phyloP scores from a whole-genome alignment of 257 asterid genomes.

The Ajuga chamaepitys region DNA sequence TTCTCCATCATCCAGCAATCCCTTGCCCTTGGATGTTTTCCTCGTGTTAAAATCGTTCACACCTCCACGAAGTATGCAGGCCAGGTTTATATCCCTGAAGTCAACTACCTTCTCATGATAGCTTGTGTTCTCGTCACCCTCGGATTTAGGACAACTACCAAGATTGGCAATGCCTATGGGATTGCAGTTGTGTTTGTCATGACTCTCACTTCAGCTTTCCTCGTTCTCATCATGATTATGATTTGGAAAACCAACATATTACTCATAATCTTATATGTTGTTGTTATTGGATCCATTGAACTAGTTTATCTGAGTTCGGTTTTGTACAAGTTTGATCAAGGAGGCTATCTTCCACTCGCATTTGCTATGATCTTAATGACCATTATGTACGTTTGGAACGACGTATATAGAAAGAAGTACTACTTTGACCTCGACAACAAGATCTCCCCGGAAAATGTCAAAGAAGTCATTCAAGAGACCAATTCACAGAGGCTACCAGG shows the following conservation, averaged over 20 bases:
- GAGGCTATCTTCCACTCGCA: slow-evolving; percentile 48
- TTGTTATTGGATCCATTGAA: slow-evolving; percentile 33
- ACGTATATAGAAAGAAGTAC: slow-evolving; percentile 37
- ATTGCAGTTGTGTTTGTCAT: slow-evolving; percentile 58
- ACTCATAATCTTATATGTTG: slow-evolving; percentile 21
- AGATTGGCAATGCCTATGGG: slow-evolving; percentile 59
- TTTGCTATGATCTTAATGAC: slow-evolving; percentile 36
- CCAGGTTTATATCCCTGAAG: slow-evolving; percentile 51
- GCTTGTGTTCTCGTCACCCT: slow-evolving; percentile 42
- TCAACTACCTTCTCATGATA: slow-evolving; percentile 46
- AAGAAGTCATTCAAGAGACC: slow-evolving; percentile 12
- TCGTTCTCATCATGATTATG: slow-evolving; percentile 47
- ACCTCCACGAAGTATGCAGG: slow-evolving; percentile 40
- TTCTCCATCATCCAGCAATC: slow-evolving; percentile 58
- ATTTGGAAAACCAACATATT: slow-evolving; percentile 55
- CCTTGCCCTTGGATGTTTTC: slow-evolving; percentile 50
- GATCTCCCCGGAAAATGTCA: slow-evolving; percentile 29
- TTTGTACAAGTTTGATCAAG: slow-evolving; percentile 44
- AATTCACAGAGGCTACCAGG: slow-evolving; percentile 32
- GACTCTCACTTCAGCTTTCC: slow-evolving; percentile 40
- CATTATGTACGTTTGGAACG: slow-evolving; percentile 45
- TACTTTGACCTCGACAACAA: slow-evolving; percentile 45
- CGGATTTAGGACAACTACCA: slow-evolving; percentile 30
- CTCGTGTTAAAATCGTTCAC: slow-evolving; percentile 48
- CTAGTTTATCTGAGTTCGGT: slow-evolving; percentile 38